phyloP scores from a whole-genome alignment of 176 grass and related monocot genomes.

The maize (Zea mays) region Zm-B73-REFERENCE-NAM-5.0 NC_050103.1:172704501-172705000 shows the following conservation, averaged over 20 bases:
- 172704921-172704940: background rate
- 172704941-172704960: background rate
- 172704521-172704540: background rate
- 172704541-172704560: background rate
- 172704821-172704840: background rate
- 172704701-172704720: background rate
- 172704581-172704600: background rate
- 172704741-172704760: background rate
- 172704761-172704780: background rate
- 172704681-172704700: too few species aligned
- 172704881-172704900: too few species aligned
- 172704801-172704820: background rate
- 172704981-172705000: background rate
- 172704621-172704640: background rate
- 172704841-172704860: too few species aligned
- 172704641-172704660: background rate
- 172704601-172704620: background rate
- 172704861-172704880: too few species aligned
- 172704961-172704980: background rate
- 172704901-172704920: background rate
- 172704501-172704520: background rate
- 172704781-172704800: background rate
- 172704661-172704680: too few species aligned
- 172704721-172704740: background rate
- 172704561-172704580: background rate